These are phyloP conservation scores for Metarhizium brunneum DNA, from an alignment of 2,329 filamentous ascomycete genomes.

Conservation along the genomic window DNA sequence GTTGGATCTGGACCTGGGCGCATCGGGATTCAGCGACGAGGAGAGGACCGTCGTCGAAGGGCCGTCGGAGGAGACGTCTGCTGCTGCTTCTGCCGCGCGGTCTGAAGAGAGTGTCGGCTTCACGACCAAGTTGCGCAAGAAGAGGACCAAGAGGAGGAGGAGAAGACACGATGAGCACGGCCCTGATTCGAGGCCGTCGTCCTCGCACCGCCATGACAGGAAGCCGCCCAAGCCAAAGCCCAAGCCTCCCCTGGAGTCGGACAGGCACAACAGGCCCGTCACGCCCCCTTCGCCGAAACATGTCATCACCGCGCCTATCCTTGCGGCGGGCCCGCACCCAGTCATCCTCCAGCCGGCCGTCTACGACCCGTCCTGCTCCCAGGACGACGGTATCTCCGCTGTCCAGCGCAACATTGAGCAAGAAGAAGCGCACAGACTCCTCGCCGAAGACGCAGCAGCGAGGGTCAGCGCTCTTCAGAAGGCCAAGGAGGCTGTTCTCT, in stretches of 20 bases:
- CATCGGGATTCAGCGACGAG: slow-evolving; percentile 26
- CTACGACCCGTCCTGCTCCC: slow-evolving; percentile 35
- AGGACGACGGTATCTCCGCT: slow-evolving; percentile 40
- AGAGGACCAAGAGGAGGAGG: slow-evolving; percentile 25
- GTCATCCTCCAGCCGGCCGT: slow-evolving; percentile 48
- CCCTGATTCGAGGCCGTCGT: slow-evolving; percentile 12
- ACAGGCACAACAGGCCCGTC: slow-evolving; percentile 15
- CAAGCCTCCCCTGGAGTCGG: slow-evolving; percentile 16
- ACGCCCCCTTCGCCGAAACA: slow-evolving; percentile 22
- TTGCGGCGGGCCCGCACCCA: slow-evolving; percentile 37
- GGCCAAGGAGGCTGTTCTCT: slow-evolving; percentile 51
- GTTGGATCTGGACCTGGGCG: slow-evolving; percentile 28
- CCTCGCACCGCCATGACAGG: slow-evolving; percentile 1
- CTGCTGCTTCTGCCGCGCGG: slow-evolving; percentile 18
- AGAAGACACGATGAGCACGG: slow-evolving; percentile 21
- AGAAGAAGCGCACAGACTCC: slow-evolving; percentile 44
- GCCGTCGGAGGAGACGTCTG: slow-evolving; percentile 18
- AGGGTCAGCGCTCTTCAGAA: slow-evolving; percentile 45
- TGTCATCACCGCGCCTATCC: slow-evolving; percentile 41
- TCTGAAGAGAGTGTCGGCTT: slow-evolving; percentile 25
- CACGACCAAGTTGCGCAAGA: slow-evolving; percentile 41
- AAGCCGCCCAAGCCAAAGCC: slow-evolving; percentile 16
- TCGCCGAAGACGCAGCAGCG: slow-evolving; percentile 48
- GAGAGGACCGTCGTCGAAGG: slow-evolving; percentile 22
- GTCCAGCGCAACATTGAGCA: slow-evolving; percentile 50